A percentile compares a stretch with the other conserved stretches of the same genome.
Conservation (phyloP, 2,329 filamentous ascomycete species). For the Lomentospora prolificans region DNA sequence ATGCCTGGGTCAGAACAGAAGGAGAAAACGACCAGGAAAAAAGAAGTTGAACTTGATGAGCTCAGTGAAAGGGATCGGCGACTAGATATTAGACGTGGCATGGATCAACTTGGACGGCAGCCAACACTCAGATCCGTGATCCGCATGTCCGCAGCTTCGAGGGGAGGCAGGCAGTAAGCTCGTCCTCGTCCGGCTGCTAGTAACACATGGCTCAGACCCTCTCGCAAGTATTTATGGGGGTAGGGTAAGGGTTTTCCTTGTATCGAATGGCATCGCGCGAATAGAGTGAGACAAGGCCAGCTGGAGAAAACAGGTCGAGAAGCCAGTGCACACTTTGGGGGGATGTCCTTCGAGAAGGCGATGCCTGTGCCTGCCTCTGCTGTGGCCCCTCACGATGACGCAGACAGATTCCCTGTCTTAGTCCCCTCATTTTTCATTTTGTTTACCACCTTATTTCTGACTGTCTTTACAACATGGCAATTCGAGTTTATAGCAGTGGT, state of each 20-base stretch:
- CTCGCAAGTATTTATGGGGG: not conserved
- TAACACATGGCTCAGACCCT: not conserved
- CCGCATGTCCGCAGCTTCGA: not conserved
- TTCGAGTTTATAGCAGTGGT: not conserved
- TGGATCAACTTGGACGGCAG: not conserved
- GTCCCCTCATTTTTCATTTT: not conserved
- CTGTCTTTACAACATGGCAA: not conserved
- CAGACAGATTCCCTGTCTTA: not conserved
- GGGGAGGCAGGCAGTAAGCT: not conserved
- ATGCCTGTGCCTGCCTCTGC: no score
- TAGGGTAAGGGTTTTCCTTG: no score
- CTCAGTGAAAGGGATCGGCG: not conserved
- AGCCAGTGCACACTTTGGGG: no score
- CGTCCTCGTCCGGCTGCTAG: not conserved
- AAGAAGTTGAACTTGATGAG: not conserved
- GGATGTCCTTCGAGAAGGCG: no score
- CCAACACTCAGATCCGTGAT: not conserved
- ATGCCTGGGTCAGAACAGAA: no score
- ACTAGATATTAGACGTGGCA: not conserved
- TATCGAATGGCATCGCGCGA: not conserved
- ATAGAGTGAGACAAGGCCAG: no score
- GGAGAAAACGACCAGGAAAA: not conserved
- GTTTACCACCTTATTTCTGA: not conserved
- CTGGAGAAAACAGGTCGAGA: no score
- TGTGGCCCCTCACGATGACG: no score